Evolutionary conservation across 306 rosid genomes (phyloP).

Genomic region (Cicer yamashitae): DNA sequence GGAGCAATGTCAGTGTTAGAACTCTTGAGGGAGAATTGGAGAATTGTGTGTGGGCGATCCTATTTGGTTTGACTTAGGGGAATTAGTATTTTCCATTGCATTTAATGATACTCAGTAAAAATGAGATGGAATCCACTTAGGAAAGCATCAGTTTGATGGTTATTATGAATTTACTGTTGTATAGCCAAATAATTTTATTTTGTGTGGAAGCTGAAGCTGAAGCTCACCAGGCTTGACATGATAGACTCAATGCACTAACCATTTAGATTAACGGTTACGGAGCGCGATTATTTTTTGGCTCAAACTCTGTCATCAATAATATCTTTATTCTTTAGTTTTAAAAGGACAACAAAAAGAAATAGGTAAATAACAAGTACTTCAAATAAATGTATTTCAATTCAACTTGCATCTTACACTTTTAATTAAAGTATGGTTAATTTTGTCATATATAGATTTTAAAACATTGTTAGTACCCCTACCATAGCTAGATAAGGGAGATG

Average conservation of each 20-base stretch:
- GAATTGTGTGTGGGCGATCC: neutral
- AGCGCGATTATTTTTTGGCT: neutral
- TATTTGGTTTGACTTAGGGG: neutral
- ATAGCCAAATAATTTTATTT: neutral
- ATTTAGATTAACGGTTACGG: neutral
- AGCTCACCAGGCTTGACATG: neutral
- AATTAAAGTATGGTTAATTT: too few relatives aligned
- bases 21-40: neutral
- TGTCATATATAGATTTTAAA: too few relatives aligned
- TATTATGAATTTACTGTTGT: neutral
- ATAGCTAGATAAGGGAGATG: too few relatives aligned
- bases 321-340: neutral
- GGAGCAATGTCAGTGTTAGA: neutral
- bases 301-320: neutral
- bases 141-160: neutral
- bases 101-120: neutral
- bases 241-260: neutral
- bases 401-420: too few relatives aligned
- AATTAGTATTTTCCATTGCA: neutral
- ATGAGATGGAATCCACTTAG: neutral
- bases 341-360: neutral
- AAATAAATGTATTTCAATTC: neutral
- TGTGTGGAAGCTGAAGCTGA: slow-evolving; percentile 24
- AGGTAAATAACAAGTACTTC: neutral
- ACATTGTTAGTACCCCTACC: too few relatives aligned